phyloP scores from a whole-genome alignment of 495 filamentous ascomycete species.

The Trichoderma asperelloides region DNA sequence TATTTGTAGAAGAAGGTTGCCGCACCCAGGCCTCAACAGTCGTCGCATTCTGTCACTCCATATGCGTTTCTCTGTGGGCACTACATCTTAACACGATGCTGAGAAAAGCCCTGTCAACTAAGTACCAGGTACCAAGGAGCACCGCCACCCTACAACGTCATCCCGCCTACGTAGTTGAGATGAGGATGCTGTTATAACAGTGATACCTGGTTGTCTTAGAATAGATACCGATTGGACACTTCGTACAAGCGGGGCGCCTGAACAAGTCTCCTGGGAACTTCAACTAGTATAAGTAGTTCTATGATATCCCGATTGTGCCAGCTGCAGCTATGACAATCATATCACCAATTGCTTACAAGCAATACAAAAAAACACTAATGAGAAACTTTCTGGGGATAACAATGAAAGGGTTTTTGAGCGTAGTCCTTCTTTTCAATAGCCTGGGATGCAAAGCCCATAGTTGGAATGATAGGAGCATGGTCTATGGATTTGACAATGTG shows the following conservation, averaged over 20 bases:
- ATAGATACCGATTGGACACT: conserved; percentile 11
- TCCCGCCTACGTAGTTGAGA: neutral
- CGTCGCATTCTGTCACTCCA: neutral
- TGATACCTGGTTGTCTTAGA: neutral
- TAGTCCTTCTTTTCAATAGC: conserved; percentile 9
- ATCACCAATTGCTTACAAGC: conserved; percentile 9
- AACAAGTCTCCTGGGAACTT: conserved; percentile 1
- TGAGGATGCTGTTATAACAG: neutral
- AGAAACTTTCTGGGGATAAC: neutral
- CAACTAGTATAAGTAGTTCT: conserved; percentile 10
- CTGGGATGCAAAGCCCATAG: conserved; percentile 12
- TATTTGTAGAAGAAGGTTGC: neutral
- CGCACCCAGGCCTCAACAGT: neutral
- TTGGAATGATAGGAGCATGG: conserved; percentile 9
- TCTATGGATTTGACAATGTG: conserved; percentile 15
- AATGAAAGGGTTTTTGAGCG: conserved; percentile 14
- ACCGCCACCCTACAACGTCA: neutral
- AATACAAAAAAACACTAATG: neutral
- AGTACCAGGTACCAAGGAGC: neutral
- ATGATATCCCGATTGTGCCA: neutral
- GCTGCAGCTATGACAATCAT: conserved; percentile 5
- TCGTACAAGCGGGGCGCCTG: conserved; percentile 13
- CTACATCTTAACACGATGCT: neutral
- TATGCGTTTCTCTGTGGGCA: neutral
- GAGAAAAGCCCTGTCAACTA: neutral